These are phyloP conservation scores for Apiospora saccharicola DNA, from an alignment of 2,329 filamentous ascomycete genomes.

Conservation along the genomic window DNA sequence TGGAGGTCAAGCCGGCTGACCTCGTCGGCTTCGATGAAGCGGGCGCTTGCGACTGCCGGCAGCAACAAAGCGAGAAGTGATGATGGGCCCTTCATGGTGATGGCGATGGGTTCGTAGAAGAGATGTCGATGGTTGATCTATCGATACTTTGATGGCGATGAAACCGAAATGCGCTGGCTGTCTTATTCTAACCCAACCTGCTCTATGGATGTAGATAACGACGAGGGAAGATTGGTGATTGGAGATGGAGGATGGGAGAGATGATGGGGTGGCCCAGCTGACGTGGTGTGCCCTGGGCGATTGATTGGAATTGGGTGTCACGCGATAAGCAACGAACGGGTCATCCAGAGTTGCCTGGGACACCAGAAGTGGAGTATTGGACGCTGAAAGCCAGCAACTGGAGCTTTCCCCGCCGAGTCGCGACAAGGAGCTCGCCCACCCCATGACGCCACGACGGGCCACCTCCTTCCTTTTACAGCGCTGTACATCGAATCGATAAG, in stretches of 20 bases:
- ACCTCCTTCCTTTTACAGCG: not conserved
- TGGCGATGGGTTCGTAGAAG: not conserved
- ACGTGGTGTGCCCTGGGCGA: not conserved
- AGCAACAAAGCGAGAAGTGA: conserved; percentile 63
- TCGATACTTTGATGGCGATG: not conserved
- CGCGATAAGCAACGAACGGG: conserved; percentile 12
- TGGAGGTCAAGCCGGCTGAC: conserved; percentile 58
- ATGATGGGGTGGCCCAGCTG: not conserved
- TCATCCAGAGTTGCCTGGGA: conserved; percentile 7
- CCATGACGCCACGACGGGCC: not conserved
- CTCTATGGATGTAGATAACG: not conserved
- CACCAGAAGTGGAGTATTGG: not conserved
- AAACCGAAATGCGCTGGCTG: not conserved
- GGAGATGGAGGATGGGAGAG: not conserved
- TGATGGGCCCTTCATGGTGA: conserved; percentile 49
- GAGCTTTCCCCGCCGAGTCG: conserved; percentile 13
- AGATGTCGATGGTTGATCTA: not conserved
- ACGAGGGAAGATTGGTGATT: not conserved
- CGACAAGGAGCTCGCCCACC: not conserved
- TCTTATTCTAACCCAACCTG: not conserved
- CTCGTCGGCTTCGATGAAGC: conserved; percentile 63
- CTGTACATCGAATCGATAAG: conserved; percentile 3
- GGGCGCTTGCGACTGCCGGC: conserved; percentile 59
- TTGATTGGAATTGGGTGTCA: conserved; percentile 12
- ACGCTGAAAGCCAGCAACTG: not conserved